Evolutionary conservation across 2,329 filamentous ascomycete genomes (phyloP).

Genomic region (Leptographium lundbergii): DNA sequence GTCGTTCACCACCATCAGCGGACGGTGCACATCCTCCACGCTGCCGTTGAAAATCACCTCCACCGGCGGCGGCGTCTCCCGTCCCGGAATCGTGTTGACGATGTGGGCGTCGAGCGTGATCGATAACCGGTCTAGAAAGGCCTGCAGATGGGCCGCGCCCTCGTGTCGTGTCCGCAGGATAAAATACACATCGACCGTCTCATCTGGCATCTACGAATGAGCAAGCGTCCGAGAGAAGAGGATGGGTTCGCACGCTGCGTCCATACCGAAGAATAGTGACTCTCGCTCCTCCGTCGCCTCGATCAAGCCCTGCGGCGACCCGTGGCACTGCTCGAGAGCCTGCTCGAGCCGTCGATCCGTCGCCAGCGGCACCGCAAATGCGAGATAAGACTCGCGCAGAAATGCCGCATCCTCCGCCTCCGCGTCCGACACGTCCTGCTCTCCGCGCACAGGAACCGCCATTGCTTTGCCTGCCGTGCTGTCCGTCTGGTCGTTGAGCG

Average conservation of each 20-base stretch:
- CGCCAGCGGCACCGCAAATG: constrained; percentile 46
- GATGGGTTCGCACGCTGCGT: neutral
- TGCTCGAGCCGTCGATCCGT: constrained; percentile 43
- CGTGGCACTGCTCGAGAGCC: constrained; percentile 24
- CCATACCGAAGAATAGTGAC: constrained; percentile 59
- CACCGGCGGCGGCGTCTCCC: constrained; percentile 28
- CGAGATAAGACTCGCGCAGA: constrained; percentile 44
- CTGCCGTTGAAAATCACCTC: constrained; percentile 49
- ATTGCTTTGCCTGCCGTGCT: neutral
- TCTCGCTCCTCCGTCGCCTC: constrained; percentile 49
- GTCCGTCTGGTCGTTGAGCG: neutral
- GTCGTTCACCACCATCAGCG: constrained; percentile 36
- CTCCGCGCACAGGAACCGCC: constrained; percentile 1
- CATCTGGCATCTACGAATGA: constrained; percentile 39
- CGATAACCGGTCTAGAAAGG: constrained; percentile 48
- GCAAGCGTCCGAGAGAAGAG: neutral
- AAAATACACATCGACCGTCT: constrained; percentile 56
- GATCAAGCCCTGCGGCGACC: constrained; percentile 32
- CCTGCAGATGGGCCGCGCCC: constrained; percentile 42
- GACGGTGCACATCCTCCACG: constrained; percentile 35
- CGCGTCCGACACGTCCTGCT: neutral
- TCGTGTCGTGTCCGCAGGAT: constrained; percentile 52
- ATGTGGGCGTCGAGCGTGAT: constrained; percentile 57
- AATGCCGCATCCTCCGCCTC: constrained; percentile 25
- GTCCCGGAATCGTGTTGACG: constrained; percentile 39